Evolutionary conservation across 768 basidiomycete genomes (phyloP).

Genomic region (Kwoniella sp.): DNA sequence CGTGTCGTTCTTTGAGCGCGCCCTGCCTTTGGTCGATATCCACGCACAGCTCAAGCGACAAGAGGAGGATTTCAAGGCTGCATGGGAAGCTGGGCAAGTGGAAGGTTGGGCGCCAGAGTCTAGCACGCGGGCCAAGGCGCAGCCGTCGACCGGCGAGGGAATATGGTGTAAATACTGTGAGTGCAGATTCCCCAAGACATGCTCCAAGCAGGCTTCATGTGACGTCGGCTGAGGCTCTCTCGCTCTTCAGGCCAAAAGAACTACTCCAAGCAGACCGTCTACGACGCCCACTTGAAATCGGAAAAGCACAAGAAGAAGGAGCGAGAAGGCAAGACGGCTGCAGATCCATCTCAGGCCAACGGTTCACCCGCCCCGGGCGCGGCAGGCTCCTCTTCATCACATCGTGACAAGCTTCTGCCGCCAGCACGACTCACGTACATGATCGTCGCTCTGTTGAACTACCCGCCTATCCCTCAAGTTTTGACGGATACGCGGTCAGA

Average conservation of each 20-base stretch:
- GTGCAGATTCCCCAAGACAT: constrained; percentile 52
- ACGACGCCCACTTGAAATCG: constrained; percentile 88
- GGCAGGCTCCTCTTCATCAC: constrained; percentile 38
- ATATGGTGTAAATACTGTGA: constrained; percentile 94
- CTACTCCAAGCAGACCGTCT: constrained; percentile 96
- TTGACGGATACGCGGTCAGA: constrained; percentile 90
- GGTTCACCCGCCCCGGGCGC: constrained; percentile 14
- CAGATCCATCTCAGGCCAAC: constrained; percentile 57
- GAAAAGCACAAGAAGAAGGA: constrained; percentile 83
- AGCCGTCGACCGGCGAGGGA: constrained; percentile 54
- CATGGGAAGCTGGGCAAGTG: constrained; percentile 75
- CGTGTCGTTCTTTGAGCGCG: constrained; percentile 75
- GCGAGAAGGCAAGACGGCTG: constrained; percentile 36
- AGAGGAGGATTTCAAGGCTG: constrained; percentile 65
- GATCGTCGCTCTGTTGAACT: constrained; percentile 61
- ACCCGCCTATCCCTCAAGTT: constrained; percentile 58
- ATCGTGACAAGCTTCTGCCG: constrained; percentile 23
- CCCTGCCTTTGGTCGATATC: constrained; percentile 75
- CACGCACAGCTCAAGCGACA: constrained; percentile 64
- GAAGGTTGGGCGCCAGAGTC: constrained; percentile 65
- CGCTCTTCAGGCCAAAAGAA: constrained; percentile 71
- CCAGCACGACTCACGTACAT: constrained; percentile 71
- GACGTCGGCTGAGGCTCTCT: not conserved
- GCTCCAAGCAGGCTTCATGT: not conserved
- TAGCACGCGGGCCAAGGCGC: constrained; percentile 54